These are phyloP conservation scores for Phytophthora fragariaefolia DNA, from an alignment of 352 stramenopile species.

Conservation along the genomic window DNA sequence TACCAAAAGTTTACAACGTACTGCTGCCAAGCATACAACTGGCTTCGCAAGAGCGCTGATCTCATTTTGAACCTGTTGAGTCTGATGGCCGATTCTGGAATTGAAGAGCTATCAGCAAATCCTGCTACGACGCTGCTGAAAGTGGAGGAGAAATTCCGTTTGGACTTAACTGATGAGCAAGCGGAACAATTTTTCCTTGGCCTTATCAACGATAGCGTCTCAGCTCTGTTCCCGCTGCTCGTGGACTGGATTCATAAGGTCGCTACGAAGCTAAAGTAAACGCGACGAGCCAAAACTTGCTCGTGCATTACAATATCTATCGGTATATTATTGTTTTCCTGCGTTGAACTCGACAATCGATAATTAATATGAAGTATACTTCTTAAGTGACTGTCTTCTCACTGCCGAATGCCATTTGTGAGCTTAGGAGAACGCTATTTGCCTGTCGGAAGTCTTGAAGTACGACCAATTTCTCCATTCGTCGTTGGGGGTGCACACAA, in stretches of 20 bases:
- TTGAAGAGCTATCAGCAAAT: slow-evolving; percentile 92
- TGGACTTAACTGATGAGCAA: slow-evolving; percentile 98
- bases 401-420: slow-evolving; percentile 41
- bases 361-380: slow-evolving; percentile 24
- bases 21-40: slow-evolving; percentile 93
- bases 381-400: slow-evolving; percentile 24
- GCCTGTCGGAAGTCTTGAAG: slow-evolving; percentile 58
- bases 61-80: slow-evolving; percentile 99
- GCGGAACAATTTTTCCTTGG: slow-evolving; percentile 97
- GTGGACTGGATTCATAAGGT: slow-evolving; percentile 91
- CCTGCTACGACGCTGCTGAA: slow-evolving; percentile 86
- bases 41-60: slow-evolving; percentile 97
- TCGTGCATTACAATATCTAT: slow-evolving; percentile 14
- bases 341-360: slow-evolving; percentile 21
- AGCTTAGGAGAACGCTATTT: slow-evolving; percentile 48
- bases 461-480: slow-evolving; percentile 40
- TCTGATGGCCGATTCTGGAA: slow-evolving; percentile 99
- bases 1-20: slow-evolving; percentile 95
- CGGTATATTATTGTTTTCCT: slow-evolving; percentile 8
- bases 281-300: background rate
- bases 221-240: slow-evolving; percentile 89
- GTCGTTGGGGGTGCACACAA: slow-evolving; percentile 10
- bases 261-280: slow-evolving; percentile 67
- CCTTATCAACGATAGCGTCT: slow-evolving; percentile 96
- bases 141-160: slow-evolving; percentile 96